Evolutionary conservation across 495 filamentous ascomycete species (phyloP), one percentile per base, ranked within the genome.

Genomic region (Annulohypoxylon bovei): DNA sequence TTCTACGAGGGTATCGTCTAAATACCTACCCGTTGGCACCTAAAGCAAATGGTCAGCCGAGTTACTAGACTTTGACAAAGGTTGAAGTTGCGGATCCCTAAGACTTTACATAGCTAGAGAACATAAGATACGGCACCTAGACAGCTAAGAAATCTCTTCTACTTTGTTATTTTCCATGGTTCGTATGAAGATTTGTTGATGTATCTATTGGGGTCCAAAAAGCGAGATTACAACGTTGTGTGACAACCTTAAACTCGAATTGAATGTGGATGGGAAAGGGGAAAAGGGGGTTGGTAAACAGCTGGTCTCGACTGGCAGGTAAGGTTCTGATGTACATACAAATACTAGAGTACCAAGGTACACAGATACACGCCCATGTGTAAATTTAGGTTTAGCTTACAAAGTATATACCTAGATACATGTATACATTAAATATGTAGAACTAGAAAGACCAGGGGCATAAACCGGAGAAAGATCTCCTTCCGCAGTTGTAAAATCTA

Each of bases 1-100:
- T 71, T 71, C 27, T 71, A 57, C 23, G 18, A 61, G 25, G 68
- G 68, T 5, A 25, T 71, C 32, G 22, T 66, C 37, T 70, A 70
- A 25, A 35, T 16, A 50, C 12, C 18, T 58, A 55, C 11, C n/a
- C n/a, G n/a, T n/a, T n/a, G n/a, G n/a, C n/a, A n/a, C n/a, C n/a
- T 37, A 37, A 12, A 11, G 33, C 7, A 37, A 37, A 11, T 37
- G 33, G 37, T 40, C 14, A 40, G 37, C 37, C 14, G 14, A 6
- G 37, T 16, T 40, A 4, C 14, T 40, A 40, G 37, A 16, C 32
- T 40, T n/a, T 1, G 5, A 40, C 16, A n/a, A 16, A 40, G 14
- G 37, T 4, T 16, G 12, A n/a, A 40, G 37, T n/a, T n/a, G 37
- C 37, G 37, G 32, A 4, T 35, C 32, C 32, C 7, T 5, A 40